Percentiles rank a stretch among this genome's conserved stretches.
phyloP scores from a whole-genome alignment of 1,284 basidiomycete species.

The Somion occarium region DNA sequence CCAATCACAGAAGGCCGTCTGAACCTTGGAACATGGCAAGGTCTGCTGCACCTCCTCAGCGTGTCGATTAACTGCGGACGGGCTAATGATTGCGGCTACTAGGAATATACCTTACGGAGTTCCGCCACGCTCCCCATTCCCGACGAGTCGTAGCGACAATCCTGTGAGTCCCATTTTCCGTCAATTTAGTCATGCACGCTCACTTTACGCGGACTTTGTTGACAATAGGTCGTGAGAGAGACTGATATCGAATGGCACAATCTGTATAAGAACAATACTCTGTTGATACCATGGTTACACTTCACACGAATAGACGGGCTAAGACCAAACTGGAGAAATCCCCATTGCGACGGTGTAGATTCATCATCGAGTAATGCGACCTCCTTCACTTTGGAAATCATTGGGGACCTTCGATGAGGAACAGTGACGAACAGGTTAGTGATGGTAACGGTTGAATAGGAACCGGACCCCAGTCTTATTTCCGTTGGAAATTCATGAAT shows the following conservation, averaged over 20 bases:
- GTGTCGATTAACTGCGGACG: background rate
- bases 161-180: slow-evolving; percentile 41
- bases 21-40: slow-evolving; percentile 92
- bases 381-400: too few species aligned
- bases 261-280: background rate
- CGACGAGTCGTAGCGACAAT: slow-evolving; percentile 81
- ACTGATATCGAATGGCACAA: background rate
- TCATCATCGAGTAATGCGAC: too few species aligned
- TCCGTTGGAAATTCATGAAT: background rate
- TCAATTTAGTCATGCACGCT: too few species aligned
- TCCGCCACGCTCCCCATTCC: slow-evolving; percentile 62
- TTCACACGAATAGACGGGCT: background rate
- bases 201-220: background rate
- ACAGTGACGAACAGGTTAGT: background rate
- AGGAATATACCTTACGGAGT: slow-evolving; percentile 85
- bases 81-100: background rate
- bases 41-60: slow-evolving; percentile 29
- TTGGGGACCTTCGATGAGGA: background rate
- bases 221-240: background rate
- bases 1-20: slow-evolving; percentile 82
- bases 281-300: background rate
- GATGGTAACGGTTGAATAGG: background rate
- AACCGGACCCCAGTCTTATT: background rate
- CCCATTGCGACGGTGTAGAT: too few species aligned
- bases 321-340: too few species aligned